Percentiles rank a stretch among this genome's conserved stretches.
Evolutionary conservation across 1,284 basidiomycete genomes (phyloP).

Genomic region (Caloboletus firmus): DNA sequence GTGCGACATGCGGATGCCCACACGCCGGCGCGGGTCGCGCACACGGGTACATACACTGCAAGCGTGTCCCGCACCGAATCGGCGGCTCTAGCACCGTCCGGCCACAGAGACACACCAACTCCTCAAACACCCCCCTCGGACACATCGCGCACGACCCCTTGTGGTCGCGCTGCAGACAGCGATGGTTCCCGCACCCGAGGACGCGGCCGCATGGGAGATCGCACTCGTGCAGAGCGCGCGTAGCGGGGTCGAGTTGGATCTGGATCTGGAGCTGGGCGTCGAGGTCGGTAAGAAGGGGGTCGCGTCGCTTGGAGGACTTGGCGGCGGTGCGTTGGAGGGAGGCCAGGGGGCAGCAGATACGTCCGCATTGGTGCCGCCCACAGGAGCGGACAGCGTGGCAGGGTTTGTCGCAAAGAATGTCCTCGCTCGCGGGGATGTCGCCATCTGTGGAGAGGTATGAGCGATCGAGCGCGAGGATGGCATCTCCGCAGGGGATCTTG

Average conservation of each 20-base stretch:
- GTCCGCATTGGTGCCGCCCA: slow-evolving; percentile 79
- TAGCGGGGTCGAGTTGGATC: slow-evolving; percentile 49
- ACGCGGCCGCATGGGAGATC: slow-evolving; percentile 74
- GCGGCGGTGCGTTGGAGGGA: slow-evolving; percentile 66
- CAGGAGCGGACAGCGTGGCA: slow-evolving; percentile 76
- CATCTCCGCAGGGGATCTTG: slow-evolving; percentile 46
- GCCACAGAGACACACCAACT: slow-evolving; percentile 83
- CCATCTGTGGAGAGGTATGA: neutral
- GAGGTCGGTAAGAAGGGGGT: slow-evolving; percentile 18
- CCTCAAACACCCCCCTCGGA: slow-evolving; percentile 85
- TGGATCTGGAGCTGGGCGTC: slow-evolving; percentile 34
- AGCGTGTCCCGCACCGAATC: slow-evolving; percentile 74
- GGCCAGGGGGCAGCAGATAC: slow-evolving; percentile 85
- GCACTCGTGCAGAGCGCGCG: slow-evolving; percentile 74
- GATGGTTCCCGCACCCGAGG: slow-evolving; percentile 74
- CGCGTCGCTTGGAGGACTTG: slow-evolving; percentile 49
- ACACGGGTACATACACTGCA: slow-evolving; percentile 80
- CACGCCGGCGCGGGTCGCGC: slow-evolving; percentile 68
- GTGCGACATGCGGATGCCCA: slow-evolving; percentile 75
- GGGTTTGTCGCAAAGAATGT: slow-evolving; percentile 75
- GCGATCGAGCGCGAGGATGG: slow-evolving; percentile 14
- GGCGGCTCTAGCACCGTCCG: slow-evolving; percentile 69
- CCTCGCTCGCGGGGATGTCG: slow-evolving; percentile 36
- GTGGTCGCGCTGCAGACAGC: slow-evolving; percentile 79
- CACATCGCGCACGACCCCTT: slow-evolving; percentile 78